phyloP scores from a whole-genome alignment of 129 eudicot species.

The Glebionis coronaria region DNA sequence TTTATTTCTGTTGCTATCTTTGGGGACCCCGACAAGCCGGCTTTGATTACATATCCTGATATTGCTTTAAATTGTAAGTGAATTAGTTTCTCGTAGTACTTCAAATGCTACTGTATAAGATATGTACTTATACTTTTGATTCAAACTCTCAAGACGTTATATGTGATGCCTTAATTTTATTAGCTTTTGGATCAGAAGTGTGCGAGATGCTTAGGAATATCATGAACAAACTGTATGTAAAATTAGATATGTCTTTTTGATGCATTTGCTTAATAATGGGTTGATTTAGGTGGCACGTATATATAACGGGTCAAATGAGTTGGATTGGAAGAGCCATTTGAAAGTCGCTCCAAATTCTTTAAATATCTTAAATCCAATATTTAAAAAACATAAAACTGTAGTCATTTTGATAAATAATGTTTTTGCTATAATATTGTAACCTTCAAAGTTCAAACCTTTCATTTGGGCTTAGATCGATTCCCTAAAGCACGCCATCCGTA shows the following conservation, averaged over 20 bases:
- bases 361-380: neutral
- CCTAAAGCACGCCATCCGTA: no score
- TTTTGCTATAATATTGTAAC: no score
- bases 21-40: constrained; percentile 91
- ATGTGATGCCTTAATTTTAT: neutral
- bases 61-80: constrained; percentile 83
- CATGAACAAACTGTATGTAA: neutral
- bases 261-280: constrained; percentile 1
- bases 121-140: neutral
- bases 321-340: neutral
- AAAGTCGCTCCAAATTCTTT: neutral
- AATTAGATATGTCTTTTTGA: neutral
- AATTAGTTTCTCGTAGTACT: neutral
- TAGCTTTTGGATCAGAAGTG: constrained; percentile 9
- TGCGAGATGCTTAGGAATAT: neutral
- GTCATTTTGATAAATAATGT: no score
- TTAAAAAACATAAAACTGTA: neutral
- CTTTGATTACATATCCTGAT: constrained; percentile 91
- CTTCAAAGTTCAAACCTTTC: no score
- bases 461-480: no score
- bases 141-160: neutral
- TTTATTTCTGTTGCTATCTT: constrained; percentile 68
- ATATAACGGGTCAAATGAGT: neutral
- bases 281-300: neutral
- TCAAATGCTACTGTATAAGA: neutral